Evolutionary conservation across 768 basidiomycete species (phyloP).

Genomic region (Crucibulum laeve): DNA sequence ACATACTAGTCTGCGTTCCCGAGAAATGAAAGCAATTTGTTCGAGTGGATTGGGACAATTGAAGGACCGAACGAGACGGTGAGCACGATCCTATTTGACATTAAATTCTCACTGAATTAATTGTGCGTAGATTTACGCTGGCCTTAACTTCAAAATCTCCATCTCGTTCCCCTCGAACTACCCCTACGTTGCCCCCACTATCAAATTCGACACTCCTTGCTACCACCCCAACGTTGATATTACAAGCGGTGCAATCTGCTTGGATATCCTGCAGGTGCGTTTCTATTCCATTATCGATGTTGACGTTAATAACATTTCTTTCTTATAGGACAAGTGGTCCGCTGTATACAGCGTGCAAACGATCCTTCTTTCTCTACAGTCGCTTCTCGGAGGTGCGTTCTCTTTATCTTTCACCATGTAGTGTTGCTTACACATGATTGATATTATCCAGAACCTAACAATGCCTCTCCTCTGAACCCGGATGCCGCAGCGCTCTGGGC

Average conservation of each 20-base stretch:
- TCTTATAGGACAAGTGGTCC: slow-evolving; percentile 86
- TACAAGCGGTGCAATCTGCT: slow-evolving; percentile 69
- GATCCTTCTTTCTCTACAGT: slow-evolving; percentile 83
- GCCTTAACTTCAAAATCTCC: slow-evolving; percentile 76
- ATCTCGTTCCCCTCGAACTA: slow-evolving; percentile 87
- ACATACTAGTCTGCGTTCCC: slow-evolving; percentile 80
- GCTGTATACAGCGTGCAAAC: slow-evolving; percentile 92
- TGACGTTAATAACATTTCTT: slow-evolving; percentile 1
- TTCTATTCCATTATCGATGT: slow-evolving; percentile 2
- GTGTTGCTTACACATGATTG: slow-evolving; percentile 4
- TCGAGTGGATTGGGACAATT: slow-evolving; percentile 89
- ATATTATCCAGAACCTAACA: slow-evolving; percentile 73
- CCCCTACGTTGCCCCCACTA: slow-evolving; percentile 79
- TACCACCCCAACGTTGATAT: slow-evolving; percentile 92
- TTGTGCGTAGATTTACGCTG: slow-evolving; percentile 61
- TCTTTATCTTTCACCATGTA: neutral
- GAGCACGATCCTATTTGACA: slow-evolving; percentile 17
- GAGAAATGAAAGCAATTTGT: slow-evolving; percentile 79
- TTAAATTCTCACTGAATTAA: neutral
- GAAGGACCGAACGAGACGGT: slow-evolving; percentile 79
- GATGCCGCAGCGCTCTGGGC: slow-evolving; percentile 85
- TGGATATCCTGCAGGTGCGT: slow-evolving; percentile 81
- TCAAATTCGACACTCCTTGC: slow-evolving; percentile 87
- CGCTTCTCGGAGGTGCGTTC: slow-evolving; percentile 76
- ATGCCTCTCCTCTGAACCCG: slow-evolving; percentile 83